Evolutionary conservation across 352 stramenopile species (phyloP).

Genomic region (Elongisporangium undulatum): DNA sequence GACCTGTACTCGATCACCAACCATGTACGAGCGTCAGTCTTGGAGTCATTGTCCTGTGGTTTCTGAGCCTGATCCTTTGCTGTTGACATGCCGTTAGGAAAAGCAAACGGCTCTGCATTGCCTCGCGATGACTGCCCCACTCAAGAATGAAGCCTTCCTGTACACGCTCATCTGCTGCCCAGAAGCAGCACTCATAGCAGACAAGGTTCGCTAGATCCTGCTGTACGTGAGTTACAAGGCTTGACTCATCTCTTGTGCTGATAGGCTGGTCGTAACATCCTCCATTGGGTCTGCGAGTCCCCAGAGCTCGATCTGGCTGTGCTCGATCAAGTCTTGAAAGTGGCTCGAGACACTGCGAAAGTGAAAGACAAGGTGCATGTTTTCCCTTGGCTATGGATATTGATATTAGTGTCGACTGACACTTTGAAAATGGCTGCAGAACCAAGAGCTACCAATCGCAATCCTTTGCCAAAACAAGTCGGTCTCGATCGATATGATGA

Average conservation of each 20-base stretch:
- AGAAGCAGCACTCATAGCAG: conserved; percentile 20
- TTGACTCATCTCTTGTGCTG: not conserved
- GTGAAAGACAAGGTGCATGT: conserved; percentile 6
- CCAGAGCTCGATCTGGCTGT: conserved; percentile 19
- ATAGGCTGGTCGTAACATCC: conserved; percentile 38
- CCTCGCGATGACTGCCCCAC: conserved; percentile 16
- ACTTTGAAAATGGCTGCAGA: conserved; percentile 20
- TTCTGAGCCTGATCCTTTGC: not conserved
- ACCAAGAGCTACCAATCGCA: conserved; percentile 54
- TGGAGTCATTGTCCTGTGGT: not conserved
- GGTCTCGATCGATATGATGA: conserved; percentile 23
- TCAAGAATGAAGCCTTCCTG: conserved; percentile 29
- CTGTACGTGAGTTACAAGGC: no score
- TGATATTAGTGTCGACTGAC: conserved; percentile 5
- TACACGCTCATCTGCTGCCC: conserved; percentile 31
- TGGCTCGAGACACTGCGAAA: conserved; percentile 10
- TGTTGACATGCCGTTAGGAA: conserved; percentile 12
- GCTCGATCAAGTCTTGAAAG: conserved; percentile 14
- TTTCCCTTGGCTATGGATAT: not conserved
- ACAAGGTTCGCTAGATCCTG: conserved; percentile 21
- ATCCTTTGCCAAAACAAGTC: conserved; percentile 40
- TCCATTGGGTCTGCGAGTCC: conserved; percentile 56
- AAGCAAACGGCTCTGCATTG: conserved; percentile 45
- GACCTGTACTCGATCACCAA: conserved; percentile 37
- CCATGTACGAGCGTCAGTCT: conserved; percentile 16